phyloP scores from a whole-genome alignment of 495 filamentous ascomycete species.

The Penicillium lividum region DNA sequence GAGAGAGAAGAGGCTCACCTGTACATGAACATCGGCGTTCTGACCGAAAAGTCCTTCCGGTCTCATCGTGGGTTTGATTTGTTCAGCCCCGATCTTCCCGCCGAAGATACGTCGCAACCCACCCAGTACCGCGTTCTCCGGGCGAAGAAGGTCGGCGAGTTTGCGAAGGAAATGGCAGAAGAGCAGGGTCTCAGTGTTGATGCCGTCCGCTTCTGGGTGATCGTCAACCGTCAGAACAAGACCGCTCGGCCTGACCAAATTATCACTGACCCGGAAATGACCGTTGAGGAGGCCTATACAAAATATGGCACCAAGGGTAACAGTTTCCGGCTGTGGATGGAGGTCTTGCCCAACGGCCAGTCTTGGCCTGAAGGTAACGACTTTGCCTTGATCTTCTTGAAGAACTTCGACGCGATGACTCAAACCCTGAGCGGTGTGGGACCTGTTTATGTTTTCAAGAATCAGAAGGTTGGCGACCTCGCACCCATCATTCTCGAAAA shows the following conservation, averaged over 20 bases:
- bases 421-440: slow-evolving; percentile 76
- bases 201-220: slow-evolving; percentile 82
- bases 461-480: slow-evolving; percentile 86
- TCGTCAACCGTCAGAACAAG: slow-evolving; percentile 99
- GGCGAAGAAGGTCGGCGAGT: slow-evolving; percentile 70
- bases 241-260: slow-evolving; percentile 88
- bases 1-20: slow-evolving; percentile 93
- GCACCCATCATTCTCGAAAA: slow-evolving; percentile 72
- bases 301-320: slow-evolving; percentile 69
- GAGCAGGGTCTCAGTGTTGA: slow-evolving; percentile 61
- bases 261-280: slow-evolving; percentile 72
- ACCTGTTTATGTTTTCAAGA: slow-evolving; percentile 82
- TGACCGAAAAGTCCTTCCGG: slow-evolving; percentile 77
- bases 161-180: slow-evolving; percentile 66
- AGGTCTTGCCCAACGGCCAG: slow-evolving; percentile 62
- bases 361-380: slow-evolving; percentile 64
- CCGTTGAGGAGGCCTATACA: slow-evolving; percentile 75
- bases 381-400: slow-evolving; percentile 84
- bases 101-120: slow-evolving; percentile 58
- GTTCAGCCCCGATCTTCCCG: slow-evolving; percentile 68
- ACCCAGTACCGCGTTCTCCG: slow-evolving; percentile 68
- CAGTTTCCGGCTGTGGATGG: slow-evolving; percentile 82
- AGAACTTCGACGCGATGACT: slow-evolving; percentile 77
- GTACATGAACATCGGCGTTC: slow-evolving; percentile 78
- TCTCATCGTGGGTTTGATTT: slow-evolving; percentile 84